These are phyloP conservation scores for Arthrobotrys entomopaga DNA, from an alignment of 2,329 filamentous ascomycete species.

Conservation along the genomic window DNA sequence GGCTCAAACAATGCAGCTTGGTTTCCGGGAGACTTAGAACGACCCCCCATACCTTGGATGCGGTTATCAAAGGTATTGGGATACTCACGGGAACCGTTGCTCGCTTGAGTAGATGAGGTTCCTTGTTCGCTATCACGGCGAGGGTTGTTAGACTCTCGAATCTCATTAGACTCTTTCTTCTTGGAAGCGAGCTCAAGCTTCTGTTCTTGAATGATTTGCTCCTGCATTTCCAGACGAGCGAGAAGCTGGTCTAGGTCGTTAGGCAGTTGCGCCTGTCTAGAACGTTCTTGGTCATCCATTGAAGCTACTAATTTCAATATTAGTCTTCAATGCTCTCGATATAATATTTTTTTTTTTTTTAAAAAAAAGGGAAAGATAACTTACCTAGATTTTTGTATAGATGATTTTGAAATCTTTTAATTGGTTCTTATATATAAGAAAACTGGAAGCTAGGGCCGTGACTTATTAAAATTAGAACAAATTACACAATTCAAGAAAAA, in stretches of 20 bases:
- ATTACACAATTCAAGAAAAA: too few species aligned
- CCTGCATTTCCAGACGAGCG: constrained; percentile 42
- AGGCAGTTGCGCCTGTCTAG: constrained; percentile 28
- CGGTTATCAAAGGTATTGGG: constrained; percentile 20
- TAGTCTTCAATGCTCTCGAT: too few species aligned
- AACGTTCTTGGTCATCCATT: constrained; percentile 16
- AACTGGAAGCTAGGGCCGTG: too few species aligned
- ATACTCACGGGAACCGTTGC: constrained; percentile 27
- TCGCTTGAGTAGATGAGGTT: constrained; percentile 12
- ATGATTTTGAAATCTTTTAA: too few species aligned
- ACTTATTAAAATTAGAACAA: too few species aligned
- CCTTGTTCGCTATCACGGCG: constrained; percentile 19
- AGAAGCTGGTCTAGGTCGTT: constrained; percentile 43
- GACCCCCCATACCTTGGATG: constrained; percentile 6
- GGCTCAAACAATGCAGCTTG: constrained; percentile 30
- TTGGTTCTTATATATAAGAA: too few species aligned
- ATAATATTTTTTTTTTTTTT: too few species aligned
- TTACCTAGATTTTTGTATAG: too few species aligned
- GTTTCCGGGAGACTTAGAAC: constrained; percentile 27
- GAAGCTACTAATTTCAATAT: neutral
- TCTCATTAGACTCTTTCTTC: constrained; percentile 32
- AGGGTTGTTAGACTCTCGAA: constrained; percentile 12
- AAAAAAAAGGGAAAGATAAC: too few species aligned
- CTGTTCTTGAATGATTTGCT: constrained; percentile 49
- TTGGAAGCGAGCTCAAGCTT: constrained; percentile 46